Percentiles rank a stretch among this genome's conserved stretches.
These are phyloP conservation scores for Lobosporangium transversale DNA, from an alignment of 192 early-diverging fungal species.

Conservation along the genomic window DNA sequence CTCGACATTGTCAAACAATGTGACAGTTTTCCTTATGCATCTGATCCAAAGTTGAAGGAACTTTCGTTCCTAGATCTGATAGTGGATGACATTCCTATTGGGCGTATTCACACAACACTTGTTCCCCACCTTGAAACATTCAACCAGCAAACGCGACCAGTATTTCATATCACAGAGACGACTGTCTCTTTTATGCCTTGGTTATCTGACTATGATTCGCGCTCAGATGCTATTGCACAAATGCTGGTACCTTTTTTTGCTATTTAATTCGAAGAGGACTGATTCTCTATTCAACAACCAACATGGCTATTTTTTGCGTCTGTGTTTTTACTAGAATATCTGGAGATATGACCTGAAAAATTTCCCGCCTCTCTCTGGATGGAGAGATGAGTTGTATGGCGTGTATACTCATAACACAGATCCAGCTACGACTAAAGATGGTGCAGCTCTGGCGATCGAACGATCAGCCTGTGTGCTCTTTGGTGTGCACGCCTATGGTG, in stretches of 20 bases:
- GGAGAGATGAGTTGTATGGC: conserved; percentile 88
- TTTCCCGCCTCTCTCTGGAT: conserved; percentile 60
- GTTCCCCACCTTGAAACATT: conserved; percentile 49
- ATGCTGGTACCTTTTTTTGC: conserved; percentile 23
- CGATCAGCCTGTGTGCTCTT: conserved; percentile 81
- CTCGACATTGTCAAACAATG: conserved; percentile 59
- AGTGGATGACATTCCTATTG: conserved; percentile 50
- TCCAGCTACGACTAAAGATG: conserved; percentile 27
- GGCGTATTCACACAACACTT: conserved; percentile 47
- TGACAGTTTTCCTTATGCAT: conserved; percentile 58
- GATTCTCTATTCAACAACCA: no score
- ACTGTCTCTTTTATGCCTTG: conserved; percentile 50
- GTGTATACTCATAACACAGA: conserved; percentile 68
- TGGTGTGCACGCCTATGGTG: conserved; percentile 88
- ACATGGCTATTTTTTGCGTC: no score
- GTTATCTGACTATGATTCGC: conserved; percentile 50
- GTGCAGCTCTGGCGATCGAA: conserved; percentile 74
- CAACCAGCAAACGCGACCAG: conserved; percentile 33
- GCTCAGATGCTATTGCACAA: conserved; percentile 50
- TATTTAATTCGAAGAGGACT: no score
- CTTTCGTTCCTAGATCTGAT: conserved; percentile 44
- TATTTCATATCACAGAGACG: conserved; percentile 55
- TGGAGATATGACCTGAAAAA: conserved; percentile 33
- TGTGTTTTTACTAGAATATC: no score
- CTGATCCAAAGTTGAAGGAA: conserved; percentile 4